Conservation (phyloP, 495 filamentous ascomycete species). For the Hyaloscypha finlandica region DNA sequence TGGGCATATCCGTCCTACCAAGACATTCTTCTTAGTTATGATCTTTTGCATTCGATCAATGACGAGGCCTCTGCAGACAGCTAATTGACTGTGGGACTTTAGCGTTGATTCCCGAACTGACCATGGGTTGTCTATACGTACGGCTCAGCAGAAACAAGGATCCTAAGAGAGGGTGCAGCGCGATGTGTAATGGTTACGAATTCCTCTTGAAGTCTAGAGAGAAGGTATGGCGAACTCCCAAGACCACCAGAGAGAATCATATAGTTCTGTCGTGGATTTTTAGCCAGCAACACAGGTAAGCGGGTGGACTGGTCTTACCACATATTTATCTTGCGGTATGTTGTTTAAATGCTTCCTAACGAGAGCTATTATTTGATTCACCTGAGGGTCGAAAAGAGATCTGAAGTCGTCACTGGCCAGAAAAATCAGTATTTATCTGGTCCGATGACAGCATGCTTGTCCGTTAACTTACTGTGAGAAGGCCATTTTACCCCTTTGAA, state of each 20-base stretch:
- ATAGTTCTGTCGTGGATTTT: slow-evolving; percentile 1
- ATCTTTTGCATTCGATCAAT: slow-evolving; percentile 7
- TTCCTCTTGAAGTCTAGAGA: background rate
- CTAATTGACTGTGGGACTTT: background rate
- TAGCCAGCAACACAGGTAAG: background rate
- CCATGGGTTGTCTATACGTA: background rate
- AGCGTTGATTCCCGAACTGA: background rate
- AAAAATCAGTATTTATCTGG: background rate
- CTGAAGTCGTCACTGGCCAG: background rate
- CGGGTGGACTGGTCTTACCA: background rate
- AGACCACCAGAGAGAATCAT: slow-evolving; percentile 5
- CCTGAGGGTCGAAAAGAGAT: slow-evolving; percentile 3
- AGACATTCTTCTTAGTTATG: background rate
- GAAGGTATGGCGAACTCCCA: slow-evolving; percentile 5
- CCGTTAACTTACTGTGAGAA: background rate
- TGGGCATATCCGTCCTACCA: background rate
- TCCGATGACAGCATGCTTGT: background rate
- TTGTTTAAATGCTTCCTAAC: background rate
- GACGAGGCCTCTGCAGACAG: slow-evolving; percentile 3
- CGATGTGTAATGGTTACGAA: background rate
- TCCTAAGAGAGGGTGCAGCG: background rate
- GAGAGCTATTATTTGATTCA: too few relatives aligned
- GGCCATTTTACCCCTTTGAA: background rate
- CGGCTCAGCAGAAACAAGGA: background rate
- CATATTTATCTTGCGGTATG: background rate